Conservation (phyloP, 768 basidiomycete species). For the Galerina sulciceps region DNA sequence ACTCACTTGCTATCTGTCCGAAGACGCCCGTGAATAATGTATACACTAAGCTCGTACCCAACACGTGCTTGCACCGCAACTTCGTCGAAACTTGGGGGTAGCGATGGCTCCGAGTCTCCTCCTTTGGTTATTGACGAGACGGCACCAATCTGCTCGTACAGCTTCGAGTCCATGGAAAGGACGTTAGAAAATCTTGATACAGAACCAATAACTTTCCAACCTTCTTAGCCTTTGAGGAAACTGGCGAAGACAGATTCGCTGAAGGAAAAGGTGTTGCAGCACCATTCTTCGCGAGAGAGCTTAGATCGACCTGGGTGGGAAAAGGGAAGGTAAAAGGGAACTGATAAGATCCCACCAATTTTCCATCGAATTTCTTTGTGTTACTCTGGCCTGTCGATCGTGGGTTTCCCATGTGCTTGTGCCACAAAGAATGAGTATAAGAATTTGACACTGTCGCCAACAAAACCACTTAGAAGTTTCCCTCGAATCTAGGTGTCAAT, state of each 20-base stretch:
- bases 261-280: neutral
- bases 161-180: too few relatives aligned
- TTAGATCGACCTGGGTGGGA: constrained; percentile 7
- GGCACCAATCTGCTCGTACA: neutral
- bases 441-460: neutral
- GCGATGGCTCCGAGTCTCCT: neutral
- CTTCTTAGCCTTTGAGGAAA: neutral
- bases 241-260: neutral
- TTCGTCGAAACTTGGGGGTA: constrained; percentile 4
- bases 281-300: neutral
- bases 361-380: constrained; percentile 1
- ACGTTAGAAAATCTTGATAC: too few relatives aligned
- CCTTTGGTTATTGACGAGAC: neutral
- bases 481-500: too few relatives aligned
- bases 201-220: neutral
- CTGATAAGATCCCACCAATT: constrained; percentile 1
- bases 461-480: too few relatives aligned
- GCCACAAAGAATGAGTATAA: neutral
- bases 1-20: constrained; percentile 3
- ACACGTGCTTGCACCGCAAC: neutral
- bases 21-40: constrained; percentile 2
- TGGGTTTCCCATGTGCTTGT: neutral
- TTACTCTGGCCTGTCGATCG: neutral
- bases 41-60: neutral
- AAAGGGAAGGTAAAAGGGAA: constrained; percentile 14